These are phyloP conservation scores for Aquilaria yunnanensis DNA, from an alignment of 345 rosid species.

Conservation along the genomic window DNA sequence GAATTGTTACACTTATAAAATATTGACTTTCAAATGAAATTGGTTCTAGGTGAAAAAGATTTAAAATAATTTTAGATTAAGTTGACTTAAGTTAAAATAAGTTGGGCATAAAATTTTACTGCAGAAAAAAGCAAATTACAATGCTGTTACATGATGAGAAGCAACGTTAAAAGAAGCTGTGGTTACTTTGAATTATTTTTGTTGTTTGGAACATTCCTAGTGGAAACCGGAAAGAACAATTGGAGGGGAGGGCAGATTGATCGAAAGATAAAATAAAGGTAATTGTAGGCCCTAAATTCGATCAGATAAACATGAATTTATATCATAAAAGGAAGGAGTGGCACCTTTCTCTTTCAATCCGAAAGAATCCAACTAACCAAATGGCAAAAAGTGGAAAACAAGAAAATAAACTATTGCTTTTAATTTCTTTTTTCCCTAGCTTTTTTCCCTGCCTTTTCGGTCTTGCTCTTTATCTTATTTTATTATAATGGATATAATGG, in stretches of 20 bases:
- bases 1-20: no score
- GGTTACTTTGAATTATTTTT: no score
- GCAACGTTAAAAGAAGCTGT: no score
- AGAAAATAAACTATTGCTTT: conserved; percentile 7
- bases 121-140: no score
- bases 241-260: not conserved
- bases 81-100: no score
- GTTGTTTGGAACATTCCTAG: no score
- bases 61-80: no score
- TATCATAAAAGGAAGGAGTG: conserved; percentile 10
- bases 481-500: not conserved
- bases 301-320: conserved; percentile 27
- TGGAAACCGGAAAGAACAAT: no score
- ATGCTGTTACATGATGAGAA: no score
- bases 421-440: not conserved
- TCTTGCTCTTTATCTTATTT: not conserved
- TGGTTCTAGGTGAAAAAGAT: no score
- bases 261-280: not conserved
- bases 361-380: conserved; percentile 24
- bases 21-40: no score
- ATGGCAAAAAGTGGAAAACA: conserved; percentile 15
- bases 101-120: no score
- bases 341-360: conserved; percentile 28
- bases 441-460: conserved; percentile 1
- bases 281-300: conserved; percentile 12